Conservation (phyloP, 2,329 filamentous ascomycete species). For the Exophiala phaeomuriformis region DNA sequence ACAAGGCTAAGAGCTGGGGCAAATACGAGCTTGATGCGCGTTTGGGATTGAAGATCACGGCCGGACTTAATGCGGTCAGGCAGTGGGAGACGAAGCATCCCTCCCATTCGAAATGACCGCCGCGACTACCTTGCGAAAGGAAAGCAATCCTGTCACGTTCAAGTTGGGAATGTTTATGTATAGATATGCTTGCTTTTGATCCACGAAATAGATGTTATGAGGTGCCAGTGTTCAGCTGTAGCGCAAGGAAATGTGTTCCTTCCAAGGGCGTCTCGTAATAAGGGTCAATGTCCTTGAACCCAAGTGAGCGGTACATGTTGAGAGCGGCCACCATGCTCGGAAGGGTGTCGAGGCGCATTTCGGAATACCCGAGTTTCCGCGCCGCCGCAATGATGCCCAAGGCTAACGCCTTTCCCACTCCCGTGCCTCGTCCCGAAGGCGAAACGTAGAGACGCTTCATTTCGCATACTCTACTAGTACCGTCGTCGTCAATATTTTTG, state of each 20-base stretch:
- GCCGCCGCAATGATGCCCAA: conserved; percentile 41
- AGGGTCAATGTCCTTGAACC: conserved; percentile 46
- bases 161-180: too few relatives aligned
- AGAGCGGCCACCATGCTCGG: conserved; percentile 46
- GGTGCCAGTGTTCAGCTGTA: conserved; percentile 18
- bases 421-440: conserved; percentile 43
- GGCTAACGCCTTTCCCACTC: conserved; percentile 45
- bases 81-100: conserved; percentile 35
- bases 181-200: too few relatives aligned
- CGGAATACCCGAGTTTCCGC: conserved; percentile 42
- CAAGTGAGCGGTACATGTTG: conserved; percentile 43
- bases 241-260: conserved; percentile 47
- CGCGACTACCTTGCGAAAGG: background rate
- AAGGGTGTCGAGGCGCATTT: conserved; percentile 52
- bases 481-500: background rate
- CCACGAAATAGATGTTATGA: too few relatives aligned
- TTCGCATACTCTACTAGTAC: conserved; percentile 37
- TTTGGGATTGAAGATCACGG: conserved; percentile 44
- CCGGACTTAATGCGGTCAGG: conserved; percentile 38
- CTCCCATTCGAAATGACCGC: background rate
- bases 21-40: conserved; percentile 56
- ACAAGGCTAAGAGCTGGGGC: conserved; percentile 54
- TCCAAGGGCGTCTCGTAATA: conserved; percentile 53
- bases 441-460: conserved; percentile 53
- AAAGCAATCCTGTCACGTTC: too few relatives aligned